Evolutionary conservation across 768 basidiomycete genomes (phyloP), one percentile per base, ranked within the genome.

Genomic region (Kwoniella dendrophila): DNA sequence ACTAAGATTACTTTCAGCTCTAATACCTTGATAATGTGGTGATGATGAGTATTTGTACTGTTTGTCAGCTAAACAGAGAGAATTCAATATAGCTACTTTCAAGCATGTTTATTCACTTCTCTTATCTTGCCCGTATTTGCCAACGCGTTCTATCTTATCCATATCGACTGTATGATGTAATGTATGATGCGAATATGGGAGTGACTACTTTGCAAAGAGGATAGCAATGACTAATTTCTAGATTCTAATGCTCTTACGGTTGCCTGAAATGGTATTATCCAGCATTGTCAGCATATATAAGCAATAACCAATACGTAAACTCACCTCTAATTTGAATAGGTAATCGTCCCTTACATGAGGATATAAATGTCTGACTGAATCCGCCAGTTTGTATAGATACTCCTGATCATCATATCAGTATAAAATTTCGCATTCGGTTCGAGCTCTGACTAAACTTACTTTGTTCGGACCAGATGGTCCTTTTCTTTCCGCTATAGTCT

Each of bases 401-500:
- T 96, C 92, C 91, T 94, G 63, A 2, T 29, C 10, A 24, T 18
- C 16, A 14, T 8, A 27, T 62, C 24, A 45, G 30, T 27, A 12
- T 14, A 40, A 24, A 54, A 27, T n/a, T 53, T 14, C 51, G 24
- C 51, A 36, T 1, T 6, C 4, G 26, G 14, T 7, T 22, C 36
- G 18, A 38, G 36, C 8, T 38, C 8, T 10, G 4, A 20, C 45
- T 18, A 60, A 0, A 34, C 76, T 30, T 34, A 89, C 92, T 82
- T 92, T 94, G 81, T 98, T 98, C 2, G 81, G 84, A 0, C 94
- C 94, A 0, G 93, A 96, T 0, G 93, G 92, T 0, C 94, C 94
- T 0, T 86, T 83, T 0, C 89, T 87, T 26, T 79, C 77, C 84
- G 86, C 88, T 51, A 98, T 95, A 3, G 82, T 82, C 32, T 83